Evolutionary conservation across 2,329 filamentous ascomycete species (phyloP).

Genomic region (Talaromyces sp.): DNA sequence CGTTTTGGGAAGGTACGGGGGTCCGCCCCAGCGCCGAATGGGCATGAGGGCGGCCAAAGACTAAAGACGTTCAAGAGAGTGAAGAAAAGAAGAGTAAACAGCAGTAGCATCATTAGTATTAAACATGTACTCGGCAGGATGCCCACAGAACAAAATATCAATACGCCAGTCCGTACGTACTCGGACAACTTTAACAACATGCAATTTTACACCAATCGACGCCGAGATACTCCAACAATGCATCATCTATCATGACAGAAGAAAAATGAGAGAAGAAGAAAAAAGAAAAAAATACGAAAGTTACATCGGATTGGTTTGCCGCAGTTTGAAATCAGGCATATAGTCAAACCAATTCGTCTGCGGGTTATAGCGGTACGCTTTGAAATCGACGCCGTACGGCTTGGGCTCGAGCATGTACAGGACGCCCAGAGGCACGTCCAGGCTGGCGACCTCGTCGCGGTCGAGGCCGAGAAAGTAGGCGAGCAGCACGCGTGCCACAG

Average conservation of each 20-base stretch:
- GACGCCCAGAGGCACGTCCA: slow-evolving; percentile 90
- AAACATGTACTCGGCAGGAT: background rate
- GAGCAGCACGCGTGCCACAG: slow-evolving; percentile 84
- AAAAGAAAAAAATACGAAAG: background rate
- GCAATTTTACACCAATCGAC: background rate
- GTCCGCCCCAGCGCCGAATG: too few relatives aligned
- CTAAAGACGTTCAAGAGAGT: background rate
- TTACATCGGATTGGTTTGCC: slow-evolving; percentile 28
- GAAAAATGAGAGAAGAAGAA: background rate
- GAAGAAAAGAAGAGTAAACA: background rate
- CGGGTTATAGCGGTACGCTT: slow-evolving; percentile 87
- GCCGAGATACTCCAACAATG: background rate
- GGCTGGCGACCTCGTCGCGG: slow-evolving; percentile 83
- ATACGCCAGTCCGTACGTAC: background rate
- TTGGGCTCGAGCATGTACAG: slow-evolving; percentile 94
- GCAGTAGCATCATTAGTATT: background rate
- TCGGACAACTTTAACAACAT: background rate
- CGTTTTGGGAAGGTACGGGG: background rate
- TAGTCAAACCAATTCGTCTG: slow-evolving; percentile 75
- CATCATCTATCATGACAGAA: slow-evolving; percentile 1
- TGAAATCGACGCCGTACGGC: slow-evolving; percentile 95
- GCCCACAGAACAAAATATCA: background rate
- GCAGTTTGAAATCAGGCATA: slow-evolving; percentile 75
- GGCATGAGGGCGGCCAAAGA: too few relatives aligned
- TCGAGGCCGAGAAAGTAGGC: slow-evolving; percentile 95